A percentile compares a stretch with the other conserved stretches of the same genome.
These are phyloP conservation scores for Penicillium sp. DNA, from an alignment of 2,329 filamentous ascomycete species.

Conservation along the genomic window DNA sequence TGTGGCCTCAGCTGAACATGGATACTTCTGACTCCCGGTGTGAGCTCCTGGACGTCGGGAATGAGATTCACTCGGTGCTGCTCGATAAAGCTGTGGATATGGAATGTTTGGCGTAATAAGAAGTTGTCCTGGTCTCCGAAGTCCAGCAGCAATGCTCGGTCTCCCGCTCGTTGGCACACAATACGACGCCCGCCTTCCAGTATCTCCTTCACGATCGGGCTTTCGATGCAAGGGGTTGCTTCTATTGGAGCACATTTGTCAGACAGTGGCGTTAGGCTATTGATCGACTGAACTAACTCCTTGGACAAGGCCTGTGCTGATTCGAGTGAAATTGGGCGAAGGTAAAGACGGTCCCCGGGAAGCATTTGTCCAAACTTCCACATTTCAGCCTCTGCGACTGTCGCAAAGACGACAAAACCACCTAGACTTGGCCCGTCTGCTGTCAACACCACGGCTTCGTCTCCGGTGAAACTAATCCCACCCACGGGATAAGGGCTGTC, in stretches of 20 bases:
- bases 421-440: constrained; percentile 13
- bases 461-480: constrained; percentile 15
- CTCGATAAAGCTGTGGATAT: constrained; percentile 4
- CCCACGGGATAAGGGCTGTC: constrained; percentile 12
- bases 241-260: neutral
- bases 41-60: constrained; percentile 2
- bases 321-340: constrained; percentile 6
- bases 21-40: constrained; percentile 8
- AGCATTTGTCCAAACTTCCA: constrained; percentile 18
- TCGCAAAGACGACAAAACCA: constrained; percentile 7
- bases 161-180: constrained; percentile 7
- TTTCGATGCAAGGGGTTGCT: neutral
- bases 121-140: constrained; percentile 10
- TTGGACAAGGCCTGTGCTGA: neutral
- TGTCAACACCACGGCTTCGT: constrained; percentile 13
- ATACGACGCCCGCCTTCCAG: constrained; percentile 5
- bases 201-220: neutral
- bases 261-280: neutral
- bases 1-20: constrained; percentile 1
- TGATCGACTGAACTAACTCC: neutral
- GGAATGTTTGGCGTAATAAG: constrained; percentile 6
- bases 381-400: constrained; percentile 10
- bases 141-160: constrained; percentile 7
- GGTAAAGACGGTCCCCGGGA: constrained; percentile 9
- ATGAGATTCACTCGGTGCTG: neutral